A percentile compares a stretch with the other conserved stretches of the same genome.
phyloP scores from a whole-genome alignment of 2,329 filamentous ascomycete species.

The Talaromyces sp. region DNA sequence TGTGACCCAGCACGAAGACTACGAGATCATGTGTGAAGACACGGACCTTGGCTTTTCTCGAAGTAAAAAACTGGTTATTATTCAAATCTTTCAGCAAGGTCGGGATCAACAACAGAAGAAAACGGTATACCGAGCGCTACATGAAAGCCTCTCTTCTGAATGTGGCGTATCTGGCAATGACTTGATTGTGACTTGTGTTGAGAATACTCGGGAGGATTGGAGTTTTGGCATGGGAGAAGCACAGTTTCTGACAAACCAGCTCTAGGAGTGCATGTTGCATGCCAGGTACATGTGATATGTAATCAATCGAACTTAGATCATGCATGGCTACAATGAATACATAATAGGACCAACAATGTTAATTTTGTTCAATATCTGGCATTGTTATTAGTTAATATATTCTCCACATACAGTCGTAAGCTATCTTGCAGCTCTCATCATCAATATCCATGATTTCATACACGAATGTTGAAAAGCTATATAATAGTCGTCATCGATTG shows the following conservation, averaged over 20 bases:
- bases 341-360: not conserved
- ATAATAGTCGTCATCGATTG: not conserved
- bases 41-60: slow-evolving; percentile 22
- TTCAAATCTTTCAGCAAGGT: slow-evolving; percentile 30
- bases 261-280: not conserved
- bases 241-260: slow-evolving; percentile 22
- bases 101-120: slow-evolving; percentile 23
- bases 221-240: slow-evolving; percentile 26
- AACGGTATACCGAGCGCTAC: slow-evolving; percentile 18
- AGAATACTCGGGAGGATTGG: slow-evolving; percentile 27
- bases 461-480: not conserved
- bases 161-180: slow-evolving; percentile 20
- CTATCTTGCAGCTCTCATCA: too few relatives aligned
- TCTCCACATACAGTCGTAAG: too few relatives aligned
- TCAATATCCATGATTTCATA: not conserved
- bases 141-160: slow-evolving; percentile 8
- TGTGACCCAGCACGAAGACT: slow-evolving; percentile 29
- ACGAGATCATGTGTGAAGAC: slow-evolving; percentile 29
- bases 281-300: too few relatives aligned
- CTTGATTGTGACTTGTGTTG: slow-evolving; percentile 21
- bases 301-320: not conserved
- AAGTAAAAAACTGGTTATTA: slow-evolving; percentile 24
- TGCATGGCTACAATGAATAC: not conserved
- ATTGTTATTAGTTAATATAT: not conserved
- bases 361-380: not conserved